Conservation (phyloP, 78 protist genomes). For the slime mould (Dictyostelium discoideum) region dicty_2.7 NC_007088.5:3051001-3051500, state of each 20-base stretch:
- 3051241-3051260: background rate
- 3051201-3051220: too few relatives aligned
- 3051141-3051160: background rate
- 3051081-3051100: constrained; percentile 55
- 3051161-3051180: background rate
- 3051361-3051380: background rate
- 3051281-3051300: background rate
- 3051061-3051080: constrained; percentile 75
- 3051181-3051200: background rate
- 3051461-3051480: background rate
- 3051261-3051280: background rate
- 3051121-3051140: background rate
- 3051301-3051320: too few relatives aligned
- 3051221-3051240: background rate
- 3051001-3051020: constrained; percentile 19
- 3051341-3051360: background rate
- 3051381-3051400: background rate
- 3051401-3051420: background rate
- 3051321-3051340: background rate
- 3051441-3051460: background rate
- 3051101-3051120: background rate
- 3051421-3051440: background rate
- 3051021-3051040: constrained; percentile 51
- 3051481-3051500: background rate
- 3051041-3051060: constrained; percentile 48